Evolutionary conservation across 2,329 filamentous ascomycete species (phyloP), one percentile per base, ranked within the genome.

Genomic region (Exophiala calicioides): DNA sequence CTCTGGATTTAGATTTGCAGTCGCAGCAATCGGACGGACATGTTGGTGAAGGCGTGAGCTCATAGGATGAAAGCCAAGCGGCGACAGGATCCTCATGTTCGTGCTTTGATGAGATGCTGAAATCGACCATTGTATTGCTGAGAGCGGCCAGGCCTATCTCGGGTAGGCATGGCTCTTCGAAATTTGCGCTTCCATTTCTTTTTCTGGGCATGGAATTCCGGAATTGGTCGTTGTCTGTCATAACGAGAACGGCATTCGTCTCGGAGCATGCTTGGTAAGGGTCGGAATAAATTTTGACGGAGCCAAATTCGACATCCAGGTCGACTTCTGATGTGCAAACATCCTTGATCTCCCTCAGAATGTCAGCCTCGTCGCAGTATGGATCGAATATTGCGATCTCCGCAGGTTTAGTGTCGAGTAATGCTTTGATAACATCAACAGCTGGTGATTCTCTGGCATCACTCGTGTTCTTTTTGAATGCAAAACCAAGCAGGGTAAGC

Each of bases 401-500:
- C 3, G 70, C 71, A 0, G 82, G 80, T 20, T 75, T 73, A 62
- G 89, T 85, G 51, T 82, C 77, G 7, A 85, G 70, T 15, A 90
- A 70, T 9, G 75, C 76, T 54, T 78, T 78, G 65, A 88, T 80
- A 53, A 88, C 79, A 56, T 83, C 81, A 16, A 87, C 74, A 0
- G 84, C 82, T 0, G 84, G 80, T 32, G 80, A 82, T 63, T 89
- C 86, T 27, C 86, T 77, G 4, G 84, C 86, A 62, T 90, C 86
- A 16, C 79, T 80, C 0, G 86, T 90, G 64, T 88, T 79, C 68
- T 87, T 86, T 74, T 91, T 90, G 70, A 88, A 90, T 6, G 86
- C 83, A 57, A 84, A 90, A 3, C 87, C 87, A 4, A 90, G 75
- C 2, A 90, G 72, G 2, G 83, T 77, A 10, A 90, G 71, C 68